phyloP scores from a whole-genome alignment of 345 rosid genomes.

The Aegle marmelos region DNA sequence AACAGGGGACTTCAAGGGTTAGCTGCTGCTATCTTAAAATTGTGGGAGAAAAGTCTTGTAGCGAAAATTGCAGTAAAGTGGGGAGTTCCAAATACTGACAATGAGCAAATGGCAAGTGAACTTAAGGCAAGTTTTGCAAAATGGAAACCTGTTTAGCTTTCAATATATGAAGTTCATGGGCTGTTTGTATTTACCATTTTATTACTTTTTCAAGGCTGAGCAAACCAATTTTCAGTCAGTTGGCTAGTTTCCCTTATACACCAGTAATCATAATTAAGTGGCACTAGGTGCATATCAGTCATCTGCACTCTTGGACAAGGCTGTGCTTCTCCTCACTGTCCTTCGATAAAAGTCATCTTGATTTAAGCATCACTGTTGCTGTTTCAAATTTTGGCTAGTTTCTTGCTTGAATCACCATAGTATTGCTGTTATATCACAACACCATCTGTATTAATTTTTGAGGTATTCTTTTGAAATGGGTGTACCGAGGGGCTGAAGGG shows the following conservation, averaged over 20 bases:
- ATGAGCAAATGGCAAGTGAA: constrained; percentile 79
- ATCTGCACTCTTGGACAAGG: neutral
- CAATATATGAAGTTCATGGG: neutral
- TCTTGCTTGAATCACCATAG: neutral
- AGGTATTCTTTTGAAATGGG: neutral
- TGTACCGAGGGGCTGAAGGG: neutral
- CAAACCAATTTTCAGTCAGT: neutral
- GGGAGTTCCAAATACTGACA: constrained; percentile 71
- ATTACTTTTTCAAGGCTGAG: neutral
- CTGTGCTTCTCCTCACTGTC: neutral
- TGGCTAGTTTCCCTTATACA: neutral
- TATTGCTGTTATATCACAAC: neutral
- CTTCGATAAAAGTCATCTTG: neutral
- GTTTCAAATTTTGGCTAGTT: neutral
- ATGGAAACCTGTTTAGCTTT: neutral
- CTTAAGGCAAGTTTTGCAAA: constrained; percentile 49
- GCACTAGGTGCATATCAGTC: neutral
- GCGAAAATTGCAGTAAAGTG: constrained; percentile 86
- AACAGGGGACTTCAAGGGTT: constrained; percentile 80
- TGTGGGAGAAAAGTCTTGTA: constrained; percentile 75
- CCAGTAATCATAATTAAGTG: neutral
- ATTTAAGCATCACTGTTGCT: neutral
- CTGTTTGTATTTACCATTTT: neutral
- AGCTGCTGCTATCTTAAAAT: constrained; percentile 69
- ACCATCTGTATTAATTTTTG: neutral